Evolutionary conservation across 202 grass and related monocot genomes (phyloP).

Genomic region (Dendrocalamus latiflorus): DNA sequence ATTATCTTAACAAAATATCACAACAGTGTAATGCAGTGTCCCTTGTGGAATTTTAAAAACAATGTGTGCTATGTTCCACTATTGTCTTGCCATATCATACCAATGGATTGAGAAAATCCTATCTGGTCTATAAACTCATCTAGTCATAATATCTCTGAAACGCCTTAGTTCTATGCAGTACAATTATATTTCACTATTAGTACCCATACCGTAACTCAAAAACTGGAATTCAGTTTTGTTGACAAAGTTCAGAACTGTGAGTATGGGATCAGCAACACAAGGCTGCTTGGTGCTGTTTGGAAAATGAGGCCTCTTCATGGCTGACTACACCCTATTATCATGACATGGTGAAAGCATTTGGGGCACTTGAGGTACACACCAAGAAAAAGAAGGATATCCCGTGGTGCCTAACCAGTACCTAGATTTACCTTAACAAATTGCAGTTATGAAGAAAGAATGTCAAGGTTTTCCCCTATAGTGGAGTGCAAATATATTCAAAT

Average conservation of each 20-base stretch:
- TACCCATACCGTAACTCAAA: not conserved
- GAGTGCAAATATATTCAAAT: constrained; percentile 12
- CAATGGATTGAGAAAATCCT: not conserved
- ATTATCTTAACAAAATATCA: not conserved
- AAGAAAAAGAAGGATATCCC: not conserved
- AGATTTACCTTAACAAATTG: not conserved
- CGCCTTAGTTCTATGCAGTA: not conserved
- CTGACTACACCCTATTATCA: not conserved
- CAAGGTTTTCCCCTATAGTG: not conserved
- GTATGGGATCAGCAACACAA: not conserved
- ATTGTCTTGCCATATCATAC: not conserved
- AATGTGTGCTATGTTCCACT: not conserved
- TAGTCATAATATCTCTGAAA: not conserved
- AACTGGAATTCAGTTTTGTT: not conserved
- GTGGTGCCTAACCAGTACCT: not conserved
- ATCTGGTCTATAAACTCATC: not conserved
- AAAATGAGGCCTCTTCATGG: not conserved
- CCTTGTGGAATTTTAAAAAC: not conserved
- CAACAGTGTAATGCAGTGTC: not conserved
- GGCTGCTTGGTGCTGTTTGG: not conserved
- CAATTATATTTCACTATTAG: constrained; percentile 4
- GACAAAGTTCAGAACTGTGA: not conserved
- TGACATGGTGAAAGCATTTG: constrained; percentile 2
- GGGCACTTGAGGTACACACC: not conserved
- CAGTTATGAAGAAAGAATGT: not conserved